Conservation (phyloP, 768 basidiomycete genomes). For the Hypholoma fasciculare region DNA sequence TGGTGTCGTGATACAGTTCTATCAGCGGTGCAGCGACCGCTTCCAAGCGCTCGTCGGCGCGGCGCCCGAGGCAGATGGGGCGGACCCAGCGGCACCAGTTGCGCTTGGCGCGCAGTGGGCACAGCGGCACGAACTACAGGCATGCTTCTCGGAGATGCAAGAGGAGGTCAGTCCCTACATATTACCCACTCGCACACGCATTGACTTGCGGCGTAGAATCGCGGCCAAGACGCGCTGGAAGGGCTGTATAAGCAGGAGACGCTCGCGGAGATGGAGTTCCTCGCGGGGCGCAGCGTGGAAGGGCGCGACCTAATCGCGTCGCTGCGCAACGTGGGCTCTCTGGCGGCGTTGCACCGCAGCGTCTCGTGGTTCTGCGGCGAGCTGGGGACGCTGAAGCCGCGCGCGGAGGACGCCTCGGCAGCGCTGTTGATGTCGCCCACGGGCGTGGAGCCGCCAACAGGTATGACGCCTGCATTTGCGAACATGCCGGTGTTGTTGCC, state of each 20-base stretch:
- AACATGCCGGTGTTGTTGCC: conserved; percentile 43
- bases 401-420: conserved; percentile 53
- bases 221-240: conserved; percentile 39
- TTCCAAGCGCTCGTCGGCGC: conserved; percentile 73
- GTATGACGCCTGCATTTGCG: conserved; percentile 47
- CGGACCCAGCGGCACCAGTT: conserved; percentile 40
- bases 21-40: conserved; percentile 88
- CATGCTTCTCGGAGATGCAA: conserved; percentile 70
- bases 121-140: conserved; percentile 76
- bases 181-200: conserved; percentile 22
- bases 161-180: conserved; percentile 40
- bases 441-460: conserved; percentile 50
- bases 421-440: conserved; percentile 43
- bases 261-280: conserved; percentile 69
- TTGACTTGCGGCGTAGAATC: neutral
- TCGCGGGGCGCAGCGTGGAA: conserved; percentile 53
- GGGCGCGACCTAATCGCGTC: conserved; percentile 72
- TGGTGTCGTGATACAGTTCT: conserved; percentile 93
- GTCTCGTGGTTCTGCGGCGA: conserved; percentile 88
- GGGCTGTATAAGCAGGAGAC: conserved; percentile 78
- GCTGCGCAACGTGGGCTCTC: conserved; percentile 65
- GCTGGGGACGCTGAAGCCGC: conserved; percentile 65
- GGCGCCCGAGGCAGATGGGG: conserved; percentile 29
- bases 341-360: conserved; percentile 83
- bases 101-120: conserved; percentile 81